These are phyloP conservation scores for Wickerhamomyces xylosicus DNA, from an alignment of 805 yeast species.

Conservation along the genomic window DNA sequence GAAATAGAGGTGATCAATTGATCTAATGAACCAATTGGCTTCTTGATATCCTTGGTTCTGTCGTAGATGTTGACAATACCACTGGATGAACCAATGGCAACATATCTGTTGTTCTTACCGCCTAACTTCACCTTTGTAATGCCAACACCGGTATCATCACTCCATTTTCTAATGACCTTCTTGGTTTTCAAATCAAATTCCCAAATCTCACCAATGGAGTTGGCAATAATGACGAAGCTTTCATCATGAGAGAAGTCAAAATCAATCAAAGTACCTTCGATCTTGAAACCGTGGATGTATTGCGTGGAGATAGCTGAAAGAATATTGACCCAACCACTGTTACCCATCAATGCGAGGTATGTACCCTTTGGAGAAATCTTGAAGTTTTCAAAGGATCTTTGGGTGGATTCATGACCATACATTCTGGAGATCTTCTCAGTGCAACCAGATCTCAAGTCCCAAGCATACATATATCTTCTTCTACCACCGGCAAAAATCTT, in stretches of 20 bases:
- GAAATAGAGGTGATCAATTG: conserved; percentile 79
- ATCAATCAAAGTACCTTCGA: conserved; percentile 81
- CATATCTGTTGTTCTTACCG: conserved; percentile 60
- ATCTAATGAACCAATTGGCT: conserved; percentile 58
- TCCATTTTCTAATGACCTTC: conserved; percentile 59
- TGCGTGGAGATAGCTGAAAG: conserved; percentile 72
- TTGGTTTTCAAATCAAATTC: conserved; percentile 54
- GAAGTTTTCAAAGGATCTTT: conserved; percentile 81
- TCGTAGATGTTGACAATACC: conserved; percentile 90
- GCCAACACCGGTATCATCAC: conserved; percentile 78
- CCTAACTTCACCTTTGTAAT: conserved; percentile 70
- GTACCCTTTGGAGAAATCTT: conserved; percentile 64
- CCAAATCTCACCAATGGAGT: conserved; percentile 80
- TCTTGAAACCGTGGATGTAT: conserved; percentile 78
- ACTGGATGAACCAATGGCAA: conserved; percentile 80
- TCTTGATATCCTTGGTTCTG: conserved; percentile 27
- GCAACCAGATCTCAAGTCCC: conserved; percentile 71
- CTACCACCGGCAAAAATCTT: conserved; percentile 80
- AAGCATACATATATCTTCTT: conserved; percentile 82
- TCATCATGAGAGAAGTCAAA: conserved; percentile 52
- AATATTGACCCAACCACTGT: conserved; percentile 85
- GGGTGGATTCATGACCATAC: conserved; percentile 85
- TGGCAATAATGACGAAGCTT: conserved; percentile 45
- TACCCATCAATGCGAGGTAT: conserved; percentile 69
- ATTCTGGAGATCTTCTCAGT: conserved; percentile 80